Base-by-base conservation (phyloP, 2,329 filamentous ascomycete genomes). In the Mollisia scopiformis region DNA sequence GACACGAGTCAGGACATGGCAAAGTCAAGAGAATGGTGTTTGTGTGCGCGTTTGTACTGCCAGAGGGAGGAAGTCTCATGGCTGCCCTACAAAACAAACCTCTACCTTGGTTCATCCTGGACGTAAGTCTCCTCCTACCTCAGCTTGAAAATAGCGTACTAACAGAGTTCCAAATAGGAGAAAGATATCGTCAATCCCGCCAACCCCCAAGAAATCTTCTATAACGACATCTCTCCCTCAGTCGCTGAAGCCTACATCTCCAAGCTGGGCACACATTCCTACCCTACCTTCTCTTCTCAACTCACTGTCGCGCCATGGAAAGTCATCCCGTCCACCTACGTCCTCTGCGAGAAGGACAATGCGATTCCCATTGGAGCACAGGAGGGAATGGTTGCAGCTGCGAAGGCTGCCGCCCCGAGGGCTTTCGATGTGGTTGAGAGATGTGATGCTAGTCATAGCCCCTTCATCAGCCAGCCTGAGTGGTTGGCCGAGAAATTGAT, bases 281-380 rank as follows among this genome's bases (percentile, higher is more conserved):
- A 70, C 55, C 65, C 55, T 1, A 66, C 63, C 1, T 68, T 74
- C 43, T 55, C 41, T 30, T 72, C 58, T 10, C 63, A 58, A 16
- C 57, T 73, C 13, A 73, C 69, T 0, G 73, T 75, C 35, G 73
- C 73, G 16, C 75, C 74, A 0, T 80, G 74, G 70, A 75, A 71
- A 56, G 64, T 75, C 46, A 73, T 80, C 25, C 73, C 76, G 1
- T 72, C 67, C 28, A 77, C 76, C 13, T 79, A 78, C 62, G 63
- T 80, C 11, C 54, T 77, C n/a, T 79, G 77, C 61, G 71, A 73
- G 59, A 61, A 70, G 16, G 78, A 80, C 56, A 67, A 68, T 27
- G 76, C 76, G 3, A 74, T 78, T 49, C 74, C 72, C 21, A 21
- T 74, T 19, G 52, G 51, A 5, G 69, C 61, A 13, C 77, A 80